These are phyloP conservation scores for Globisporangium okanoganense DNA, from an alignment of 352 stramenopile genomes.

Conservation along the genomic window DNA sequence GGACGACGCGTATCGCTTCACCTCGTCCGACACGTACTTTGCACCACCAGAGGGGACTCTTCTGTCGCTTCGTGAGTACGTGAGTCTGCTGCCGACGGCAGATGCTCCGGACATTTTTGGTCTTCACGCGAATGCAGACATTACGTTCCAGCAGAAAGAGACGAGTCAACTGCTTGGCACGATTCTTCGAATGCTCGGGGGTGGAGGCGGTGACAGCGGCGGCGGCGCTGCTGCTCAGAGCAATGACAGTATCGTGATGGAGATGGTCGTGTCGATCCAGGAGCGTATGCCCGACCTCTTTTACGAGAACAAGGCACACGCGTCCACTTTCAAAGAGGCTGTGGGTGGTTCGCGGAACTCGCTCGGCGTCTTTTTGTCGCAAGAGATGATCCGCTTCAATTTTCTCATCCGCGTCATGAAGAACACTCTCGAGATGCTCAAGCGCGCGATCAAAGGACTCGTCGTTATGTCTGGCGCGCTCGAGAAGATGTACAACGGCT, in stretches of 20 bases:
- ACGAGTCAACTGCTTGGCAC: constrained; percentile 71
- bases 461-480: constrained; percentile 89
- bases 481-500: constrained; percentile 92
- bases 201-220: constrained; percentile 43
- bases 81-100: constrained; percentile 72
- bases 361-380: constrained; percentile 89
- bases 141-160: constrained; percentile 94
- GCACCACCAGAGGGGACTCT: constrained; percentile 66
- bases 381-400: constrained; percentile 91
- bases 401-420: constrained; percentile 86
- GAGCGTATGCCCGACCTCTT: constrained; percentile 75
- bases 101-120: constrained; percentile 91
- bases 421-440: constrained; percentile 79
- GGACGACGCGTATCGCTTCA: constrained; percentile 87
- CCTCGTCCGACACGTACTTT: constrained; percentile 69
- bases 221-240: constrained; percentile 38
- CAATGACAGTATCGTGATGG: constrained; percentile 80
- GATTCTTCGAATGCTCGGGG: constrained; percentile 66
- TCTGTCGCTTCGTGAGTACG: constrained; percentile 71
- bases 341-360: constrained; percentile 89
- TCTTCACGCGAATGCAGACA: constrained; percentile 92
- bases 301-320: constrained; percentile 58
- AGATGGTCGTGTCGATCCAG: constrained; percentile 80
- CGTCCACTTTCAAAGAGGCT: constrained; percentile 76
- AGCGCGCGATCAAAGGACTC: constrained; percentile 87